Conservation (phyloP, 1,284 basidiomycete genomes). For the Tilletia indica region DNA sequence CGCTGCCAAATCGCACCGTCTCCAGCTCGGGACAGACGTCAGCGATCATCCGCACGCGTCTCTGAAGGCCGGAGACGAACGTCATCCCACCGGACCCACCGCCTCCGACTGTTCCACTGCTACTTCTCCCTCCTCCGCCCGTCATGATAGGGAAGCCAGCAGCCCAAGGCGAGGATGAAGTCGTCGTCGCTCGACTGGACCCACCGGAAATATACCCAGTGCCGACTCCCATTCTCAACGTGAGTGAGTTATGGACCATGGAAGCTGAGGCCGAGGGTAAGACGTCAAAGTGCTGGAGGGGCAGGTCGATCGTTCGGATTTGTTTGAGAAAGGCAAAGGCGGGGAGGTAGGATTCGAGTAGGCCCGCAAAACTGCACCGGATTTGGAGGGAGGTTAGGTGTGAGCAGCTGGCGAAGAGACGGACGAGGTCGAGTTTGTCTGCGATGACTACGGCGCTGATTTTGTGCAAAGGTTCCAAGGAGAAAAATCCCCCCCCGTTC, state of each 20-base stretch:
- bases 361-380: constrained; percentile 21
- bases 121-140: neutral
- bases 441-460: constrained; percentile 19
- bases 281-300: constrained; percentile 23
- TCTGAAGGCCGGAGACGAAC: constrained; percentile 19
- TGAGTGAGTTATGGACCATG: neutral
- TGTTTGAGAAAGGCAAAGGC: constrained; percentile 19
- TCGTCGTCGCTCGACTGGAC: neutral
- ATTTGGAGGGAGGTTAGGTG: constrained; percentile 3
- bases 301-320: constrained; percentile 17
- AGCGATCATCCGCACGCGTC: constrained; percentile 18
- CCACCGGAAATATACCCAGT: neutral
- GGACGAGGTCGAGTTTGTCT: constrained; percentile 22
- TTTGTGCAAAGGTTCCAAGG: neutral
- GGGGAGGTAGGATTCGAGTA: constrained; percentile 21
- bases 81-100: constrained; percentile 7
- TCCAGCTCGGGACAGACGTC: constrained; percentile 18
- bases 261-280: neutral
- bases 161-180: neutral
- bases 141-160: neutral
- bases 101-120: no score
- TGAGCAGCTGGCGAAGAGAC: constrained; percentile 17
- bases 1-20: constrained; percentile 19
- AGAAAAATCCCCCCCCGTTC: no score
- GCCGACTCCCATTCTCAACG: neutral